Evolutionary conservation across 345 rosid genomes (phyloP), one percentile per base, ranked within the genome.

Genomic region (Salix arbutifolia): DNA sequence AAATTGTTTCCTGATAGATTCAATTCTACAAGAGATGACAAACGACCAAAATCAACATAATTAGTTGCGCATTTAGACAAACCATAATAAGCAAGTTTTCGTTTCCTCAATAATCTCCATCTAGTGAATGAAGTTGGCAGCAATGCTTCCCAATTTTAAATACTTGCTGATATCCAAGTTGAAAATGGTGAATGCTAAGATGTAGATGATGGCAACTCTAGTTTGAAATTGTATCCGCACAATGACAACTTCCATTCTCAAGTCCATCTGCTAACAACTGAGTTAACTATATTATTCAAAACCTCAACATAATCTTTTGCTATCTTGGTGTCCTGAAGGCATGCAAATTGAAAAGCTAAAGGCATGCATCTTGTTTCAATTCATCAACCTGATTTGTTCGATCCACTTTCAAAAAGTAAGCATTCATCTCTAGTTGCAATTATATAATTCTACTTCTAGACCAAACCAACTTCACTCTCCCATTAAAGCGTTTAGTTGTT

Each of bases 261-360:
- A 38, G 8, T 38, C 42, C 42, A 38, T 38, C 11, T 38, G 42
- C 42, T 8, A 38, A 38, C 42, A 38, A 10, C 0, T 8, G 11
- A 38, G 11, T 38, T 2, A 2, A 69, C n/a, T 1, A 71, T 74
- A 18, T 12, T 42, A 23, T 23, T 18, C 6, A 58, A 69, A 52
- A 23, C 23, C 58, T 68, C 19, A 23, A 11, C 17, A 69, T 9
- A 38, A 61, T 14, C 74, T 52, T 60, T 38, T n/a, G 7, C 4
- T 6, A 44, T 69, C 42, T 69, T 40, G 13, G 44, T 38, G 19
- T 76, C 58, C 56, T 25, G 17, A 76, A 76, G 8, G 79, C 79
- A 69, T 38, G 58, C 60, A 65, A 66, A 28, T 65, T 28, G 71
- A 76, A 69, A 17, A 76, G 28, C 61, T 58, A 1, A 38, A 68